Evolutionary conservation across 495 filamentous ascomycete species (phyloP), one percentile per base, ranked within the genome.

Genomic region (Tuber aestivum): DNA sequence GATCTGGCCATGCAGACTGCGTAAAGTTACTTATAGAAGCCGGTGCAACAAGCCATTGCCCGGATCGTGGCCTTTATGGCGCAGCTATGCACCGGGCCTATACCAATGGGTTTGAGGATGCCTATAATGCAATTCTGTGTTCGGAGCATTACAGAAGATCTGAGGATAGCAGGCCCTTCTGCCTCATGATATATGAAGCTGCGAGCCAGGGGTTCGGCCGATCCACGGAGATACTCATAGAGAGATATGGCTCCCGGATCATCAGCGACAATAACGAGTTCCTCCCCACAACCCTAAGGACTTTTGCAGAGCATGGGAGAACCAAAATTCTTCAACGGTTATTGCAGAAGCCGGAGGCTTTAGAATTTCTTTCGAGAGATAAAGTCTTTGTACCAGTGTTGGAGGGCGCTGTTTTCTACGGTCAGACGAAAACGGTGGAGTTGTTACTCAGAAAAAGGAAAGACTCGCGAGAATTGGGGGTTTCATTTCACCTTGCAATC

Each of bases 401-500:
- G 12, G 42, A 74, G 23, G 61, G 73, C 40, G 71, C 75, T 41
- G 71, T 48, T 21, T 77, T 56, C 37, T 40, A 23, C 35, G 71
- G 61, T 1, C 41, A 56, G 3, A 61, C 70, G 7, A 74, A 56
- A 23, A 37, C 70, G 20, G 56, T 77, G 10, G 72, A 74, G 2
- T 10, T 70, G 1, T 42, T 77, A 0, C 75, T 77, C 44, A 32
- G 65, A n/a, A 23, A 56, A 0, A 74, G 0, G 23, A 45, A 77
- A 23, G 56, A 16, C 12, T n/a, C 56, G 14, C 42, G 12, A 5
- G 35, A 10, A 4, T 35, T 61, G 1, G 75, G 75, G 40, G 8
- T 70, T 23, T 65, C 75, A 1, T 18, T 77, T 3, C 71, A 74
- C 32, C 41, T 77, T 37, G 75, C 75, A 35, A 69, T 65, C 1